These are phyloP conservation scores for Pleurotus ostreatus DNA, from an alignment of 768 basidiomycete genomes.

Conservation along the genomic window DNA sequence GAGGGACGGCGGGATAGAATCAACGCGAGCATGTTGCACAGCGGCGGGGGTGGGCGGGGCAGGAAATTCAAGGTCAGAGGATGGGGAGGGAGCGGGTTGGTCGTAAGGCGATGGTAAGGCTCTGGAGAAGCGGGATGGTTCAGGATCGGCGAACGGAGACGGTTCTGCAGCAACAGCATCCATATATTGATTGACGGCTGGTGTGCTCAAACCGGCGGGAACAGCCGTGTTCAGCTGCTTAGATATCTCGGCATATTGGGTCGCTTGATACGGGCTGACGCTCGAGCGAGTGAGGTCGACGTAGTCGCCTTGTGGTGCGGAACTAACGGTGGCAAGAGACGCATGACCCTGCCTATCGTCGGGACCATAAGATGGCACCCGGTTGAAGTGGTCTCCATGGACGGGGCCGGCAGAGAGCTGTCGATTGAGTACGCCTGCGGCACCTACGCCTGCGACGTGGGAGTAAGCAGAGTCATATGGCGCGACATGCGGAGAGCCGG, in stretches of 20 bases:
- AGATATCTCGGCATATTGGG: slow-evolving; percentile 71
- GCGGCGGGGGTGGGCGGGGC: slow-evolving; percentile 8
- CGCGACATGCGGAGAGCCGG: neutral
- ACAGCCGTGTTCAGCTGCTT: slow-evolving; percentile 44
- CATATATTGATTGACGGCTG: slow-evolving; percentile 18
- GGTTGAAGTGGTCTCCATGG: neutral
- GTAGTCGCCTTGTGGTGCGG: slow-evolving; percentile 40
- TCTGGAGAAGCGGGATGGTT: neutral
- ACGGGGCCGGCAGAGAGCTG: neutral
- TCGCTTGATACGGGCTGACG: slow-evolving; percentile 71
- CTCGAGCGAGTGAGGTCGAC: slow-evolving; percentile 65
- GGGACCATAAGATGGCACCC: neutral
- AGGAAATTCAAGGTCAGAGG: slow-evolving; percentile 22
- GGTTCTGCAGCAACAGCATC: neutral
- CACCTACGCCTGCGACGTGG: neutral
- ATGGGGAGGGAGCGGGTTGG: slow-evolving; percentile 18
- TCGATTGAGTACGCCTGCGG: neutral
- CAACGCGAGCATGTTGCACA: slow-evolving; percentile 19
- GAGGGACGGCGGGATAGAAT: slow-evolving; percentile 34
- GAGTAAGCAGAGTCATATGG: neutral
- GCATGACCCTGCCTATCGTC: neutral
- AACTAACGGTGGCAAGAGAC: slow-evolving; percentile 4
- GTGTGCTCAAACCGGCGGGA: slow-evolving; percentile 29
- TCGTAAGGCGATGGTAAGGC: slow-evolving; percentile 7
- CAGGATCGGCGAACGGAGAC: slow-evolving; percentile 24